Base-by-base conservation (phyloP, 805 yeast species). In the Metschnikowia bowlesiae region DNA sequence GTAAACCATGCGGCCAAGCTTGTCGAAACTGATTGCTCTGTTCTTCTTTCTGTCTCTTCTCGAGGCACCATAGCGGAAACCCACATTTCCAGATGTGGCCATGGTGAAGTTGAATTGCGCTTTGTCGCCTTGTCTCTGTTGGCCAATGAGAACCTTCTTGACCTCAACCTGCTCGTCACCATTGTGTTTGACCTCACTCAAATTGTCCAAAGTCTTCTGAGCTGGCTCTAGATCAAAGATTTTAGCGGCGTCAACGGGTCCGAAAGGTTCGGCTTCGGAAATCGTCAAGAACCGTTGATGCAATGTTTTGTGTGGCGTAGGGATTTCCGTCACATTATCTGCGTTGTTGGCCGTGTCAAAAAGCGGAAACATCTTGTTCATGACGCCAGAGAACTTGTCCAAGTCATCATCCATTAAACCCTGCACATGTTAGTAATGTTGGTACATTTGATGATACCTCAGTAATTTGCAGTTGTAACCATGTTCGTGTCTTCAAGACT, bases 251-350 rank as follows among this genome's bases (percentile, higher is more conserved):
- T 94, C 98, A 6, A 90, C 78, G 5, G 97, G 96, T 6, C 97
- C 97, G 65, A 92, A 91, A 8, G 96, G 96, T 71, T 90, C 96
- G 29, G 90, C 84, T 70, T 92, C 99, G 8, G 96, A 92, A 65
- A 92, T 84, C 10, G 96, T 86, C 64, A 89, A 70, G 74, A 91
- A 91, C 56, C 92, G 77, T 56, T 95, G 89, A 55, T 82, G 83
- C 55, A 85, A 74, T 2, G 96, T 87, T 69, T 85, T 88, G 56
- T 82, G 79, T 32, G 96, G 96, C 46, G 87, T 83, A 33, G 97
- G 97, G 74, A 91, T 88, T 74, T 92, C 97, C n/a, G 96, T 87
- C 63, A 90, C 75, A 64, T 89, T 87, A 63, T 91, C 96, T 8
- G 83, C 75, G 28, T 62, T 61, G 13, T 59, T 54, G 6, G 69